These are phyloP conservation scores for Tetrapisispora arboricola DNA, from an alignment of 805 yeast genomes.

Conservation along the genomic window DNA sequence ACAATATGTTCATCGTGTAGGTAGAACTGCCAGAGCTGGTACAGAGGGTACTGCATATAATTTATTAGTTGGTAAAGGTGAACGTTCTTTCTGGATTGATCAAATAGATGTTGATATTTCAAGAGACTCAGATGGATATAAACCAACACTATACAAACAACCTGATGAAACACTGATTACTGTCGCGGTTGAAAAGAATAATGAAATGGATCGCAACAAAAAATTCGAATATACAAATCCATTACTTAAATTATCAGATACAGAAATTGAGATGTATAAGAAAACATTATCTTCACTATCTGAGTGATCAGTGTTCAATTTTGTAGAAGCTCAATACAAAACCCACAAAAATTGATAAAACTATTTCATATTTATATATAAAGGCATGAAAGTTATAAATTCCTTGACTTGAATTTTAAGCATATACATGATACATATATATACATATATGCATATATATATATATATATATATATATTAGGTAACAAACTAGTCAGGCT, in stretches of 20 bases:
- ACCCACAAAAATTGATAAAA: no score
- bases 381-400: no score
- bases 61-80: constrained; percentile 69
- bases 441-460: no score
- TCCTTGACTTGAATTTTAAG: no score
- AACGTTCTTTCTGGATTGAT: constrained; percentile 51
- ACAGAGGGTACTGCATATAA: constrained; percentile 66
- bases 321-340: no score
- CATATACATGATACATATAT: no score
- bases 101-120: constrained; percentile 43
- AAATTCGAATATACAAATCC: constrained; percentile 3
- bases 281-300: constrained; percentile 37
- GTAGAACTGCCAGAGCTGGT: constrained; percentile 95
- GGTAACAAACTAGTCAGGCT: no score
- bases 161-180: no score
- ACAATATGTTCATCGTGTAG: constrained; percentile 92
- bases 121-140: constrained; percentile 32
- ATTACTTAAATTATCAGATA: constrained; percentile 27
- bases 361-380: no score
- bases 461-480: no score
- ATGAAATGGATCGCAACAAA: constrained; percentile 2
- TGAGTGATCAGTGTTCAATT: constrained; percentile 18
- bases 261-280: constrained; percentile 34
- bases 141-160: constrained; percentile 20
- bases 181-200: no score